Percentiles rank a stretch among this genome's conserved stretches.
Conservation (phyloP, 1,284 basidiomycete genomes). For the Termitomyces sp. region DNA sequence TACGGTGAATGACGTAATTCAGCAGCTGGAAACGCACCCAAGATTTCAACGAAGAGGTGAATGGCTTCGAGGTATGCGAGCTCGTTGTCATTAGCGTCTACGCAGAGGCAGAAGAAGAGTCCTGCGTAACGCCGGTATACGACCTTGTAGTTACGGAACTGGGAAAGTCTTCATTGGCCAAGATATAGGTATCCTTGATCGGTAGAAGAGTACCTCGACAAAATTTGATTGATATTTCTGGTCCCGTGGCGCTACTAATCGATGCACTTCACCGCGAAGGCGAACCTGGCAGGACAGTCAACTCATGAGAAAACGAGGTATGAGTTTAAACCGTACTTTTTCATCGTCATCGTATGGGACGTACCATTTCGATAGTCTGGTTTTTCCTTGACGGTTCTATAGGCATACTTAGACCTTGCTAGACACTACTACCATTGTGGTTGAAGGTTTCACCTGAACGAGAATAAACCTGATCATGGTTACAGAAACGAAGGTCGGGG, state of each 20-base stretch:
- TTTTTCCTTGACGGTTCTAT: constrained; percentile 97
- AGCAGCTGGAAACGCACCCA: constrained; percentile 55
- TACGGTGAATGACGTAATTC: constrained; percentile 3
- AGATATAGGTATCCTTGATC: neutral
- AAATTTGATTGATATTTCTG: constrained; percentile 99
- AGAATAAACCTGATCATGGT: constrained; percentile 91
- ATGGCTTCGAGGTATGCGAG: constrained; percentile 96
- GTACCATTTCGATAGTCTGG: constrained; percentile 95
- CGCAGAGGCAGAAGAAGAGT: constrained; percentile 96
- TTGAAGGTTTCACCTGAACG: constrained; percentile 60
- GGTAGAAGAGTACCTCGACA: constrained; percentile 71
- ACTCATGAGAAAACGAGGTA: neutral
- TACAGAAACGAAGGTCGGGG: constrained; percentile 1
- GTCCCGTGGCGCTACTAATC: constrained; percentile 93
- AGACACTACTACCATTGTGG: too few relatives aligned
- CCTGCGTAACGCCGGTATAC: constrained; percentile 95
- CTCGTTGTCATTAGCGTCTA: constrained; percentile 98
- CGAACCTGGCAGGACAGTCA: constrained; percentile 56
- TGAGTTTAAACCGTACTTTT: constrained; percentile 52
- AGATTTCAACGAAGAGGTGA: constrained; percentile 97
- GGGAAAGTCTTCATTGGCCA: constrained; percentile 4
- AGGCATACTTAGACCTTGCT: neutral
- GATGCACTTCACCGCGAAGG: constrained; percentile 91
- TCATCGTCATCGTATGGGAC: constrained; percentile 94
- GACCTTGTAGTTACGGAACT: constrained; percentile 96